Evolutionary conservation across 305 asterid species (phyloP), one percentile per base, ranked within the genome.

Genomic region (Ajuga reptans): DNA sequence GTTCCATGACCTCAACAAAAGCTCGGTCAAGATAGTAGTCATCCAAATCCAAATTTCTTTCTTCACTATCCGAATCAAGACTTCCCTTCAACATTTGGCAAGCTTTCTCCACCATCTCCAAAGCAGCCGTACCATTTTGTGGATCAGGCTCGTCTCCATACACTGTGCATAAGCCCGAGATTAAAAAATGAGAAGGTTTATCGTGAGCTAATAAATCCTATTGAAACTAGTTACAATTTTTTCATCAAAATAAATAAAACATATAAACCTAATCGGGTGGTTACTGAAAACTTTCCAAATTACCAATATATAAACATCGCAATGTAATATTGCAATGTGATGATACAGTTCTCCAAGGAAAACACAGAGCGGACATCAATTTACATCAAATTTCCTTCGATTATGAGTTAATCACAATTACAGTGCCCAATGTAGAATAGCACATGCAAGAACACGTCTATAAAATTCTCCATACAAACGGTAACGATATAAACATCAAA

Each of bases 51-150:
- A 64, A 33, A 12, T 18, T 41, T 46, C 10, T 29, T 64, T 64
- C 69, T 47, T 64, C 69, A 47, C 11, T 14, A 9, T 64, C 69
- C 9, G 69, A 64, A 15, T 47, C 58, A 31, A 64, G 69, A 47
- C 33, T 49, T 31, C 2, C 6, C 58, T 58, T 64, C 58, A 47
- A 15, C 14, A 10, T 29, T 9, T 0, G 34, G 29, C 69, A 64
- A 0, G 69, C 69, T 16, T 24, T 64, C 29, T 64, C 69, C 33
- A 64, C 47, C 58, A 64, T 56, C 16, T 4, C 1, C n/a, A 64
- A 14, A 18, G 31, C 58, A 5, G 11, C 5, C 16, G 9, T 52
- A 53, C 5, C 16, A 33, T 21, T 11, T 9, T 9, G 46, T 33
- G 24, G 58, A 37, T 15, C 4, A 8, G 46, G 21, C 1, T 29